A percentile compares a stretch with the other conserved stretches of the same genome.
These are phyloP conservation scores for Syncephalastrum monosporum DNA, from an alignment of 371 early-diverging fungal genomes.

Conservation along the genomic window DNA sequence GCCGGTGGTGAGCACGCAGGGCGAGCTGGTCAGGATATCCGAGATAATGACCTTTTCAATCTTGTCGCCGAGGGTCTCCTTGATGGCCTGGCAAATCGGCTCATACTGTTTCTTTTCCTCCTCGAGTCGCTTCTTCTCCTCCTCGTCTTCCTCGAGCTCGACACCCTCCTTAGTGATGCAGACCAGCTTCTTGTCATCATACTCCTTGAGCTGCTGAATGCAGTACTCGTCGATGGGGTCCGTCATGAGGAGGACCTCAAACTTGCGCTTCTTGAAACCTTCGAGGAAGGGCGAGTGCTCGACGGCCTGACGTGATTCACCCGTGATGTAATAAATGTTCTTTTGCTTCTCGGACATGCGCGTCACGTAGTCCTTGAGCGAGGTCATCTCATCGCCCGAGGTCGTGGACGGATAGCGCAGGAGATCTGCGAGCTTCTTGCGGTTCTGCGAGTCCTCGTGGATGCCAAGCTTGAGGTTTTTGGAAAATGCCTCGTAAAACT, in stretches of 20 bases:
- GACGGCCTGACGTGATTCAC: slow-evolving; percentile 91
- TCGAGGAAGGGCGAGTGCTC: slow-evolving; percentile 98
- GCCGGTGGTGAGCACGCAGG: slow-evolving; percentile 97
- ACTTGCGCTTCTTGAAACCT: slow-evolving; percentile 97
- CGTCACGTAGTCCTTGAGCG: slow-evolving; percentile 80
- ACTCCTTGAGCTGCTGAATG: slow-evolving; percentile 97
- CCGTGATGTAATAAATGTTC: slow-evolving; percentile 98
- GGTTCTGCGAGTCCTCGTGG: slow-evolving; percentile 65
- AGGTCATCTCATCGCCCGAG: slow-evolving; percentile 58
- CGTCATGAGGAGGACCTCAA: slow-evolving; percentile 93
- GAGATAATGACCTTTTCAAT: slow-evolving; percentile 98
- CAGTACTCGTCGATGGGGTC: slow-evolving; percentile 97
- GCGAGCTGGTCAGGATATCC: slow-evolving; percentile 91
- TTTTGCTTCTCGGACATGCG: slow-evolving; percentile 81
- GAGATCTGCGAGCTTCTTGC: slow-evolving; percentile 68
- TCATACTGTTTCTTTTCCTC: slow-evolving; percentile 84
- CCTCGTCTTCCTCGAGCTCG: slow-evolving; percentile 97
- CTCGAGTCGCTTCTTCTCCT: slow-evolving; percentile 89
- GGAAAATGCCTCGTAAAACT: slow-evolving; percentile 73
- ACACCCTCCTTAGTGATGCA: slow-evolving; percentile 98
- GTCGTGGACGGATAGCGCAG: slow-evolving; percentile 74
- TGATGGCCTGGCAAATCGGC: slow-evolving; percentile 79
- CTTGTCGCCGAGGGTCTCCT: slow-evolving; percentile 93
- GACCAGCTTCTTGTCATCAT: slow-evolving; percentile 97
- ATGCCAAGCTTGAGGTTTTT: slow-evolving; percentile 78